phyloP scores from a whole-genome alignment of 306 rosid species.

The Ochetophila trinervis region DNA sequence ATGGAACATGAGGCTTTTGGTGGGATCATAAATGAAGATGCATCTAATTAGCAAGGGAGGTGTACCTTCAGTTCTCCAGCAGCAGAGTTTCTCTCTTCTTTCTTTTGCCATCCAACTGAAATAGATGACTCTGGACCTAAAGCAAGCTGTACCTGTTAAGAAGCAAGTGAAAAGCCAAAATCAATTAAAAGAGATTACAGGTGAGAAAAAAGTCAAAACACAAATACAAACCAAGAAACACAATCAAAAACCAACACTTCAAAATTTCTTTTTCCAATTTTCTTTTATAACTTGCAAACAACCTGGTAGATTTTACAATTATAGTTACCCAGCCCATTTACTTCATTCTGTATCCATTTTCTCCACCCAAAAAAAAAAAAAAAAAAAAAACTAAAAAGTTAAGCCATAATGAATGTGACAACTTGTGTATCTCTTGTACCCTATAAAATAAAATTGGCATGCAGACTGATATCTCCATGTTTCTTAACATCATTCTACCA shows the following conservation, averaged over 20 bases:
- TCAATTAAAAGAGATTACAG: constrained; percentile 17
- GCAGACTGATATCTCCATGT: background rate
- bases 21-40: too few relatives aligned
- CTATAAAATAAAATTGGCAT: too few relatives aligned
- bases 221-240: background rate
- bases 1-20: too few relatives aligned
- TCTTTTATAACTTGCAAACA: background rate
- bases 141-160: constrained; percentile 69
- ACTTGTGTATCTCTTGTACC: background rate
- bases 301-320: background rate
- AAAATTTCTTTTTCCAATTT: background rate
- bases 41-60: background rate
- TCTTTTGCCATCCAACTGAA: constrained; percentile 87
- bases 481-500: too few relatives aligned
- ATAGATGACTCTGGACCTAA: constrained; percentile 79
- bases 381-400: too few relatives aligned
- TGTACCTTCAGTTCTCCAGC: constrained; percentile 88
- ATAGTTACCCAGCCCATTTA: background rate
- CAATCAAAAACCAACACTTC: background rate
- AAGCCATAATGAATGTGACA: background rate
- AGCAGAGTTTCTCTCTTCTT: constrained; percentile 67
- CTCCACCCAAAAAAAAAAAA: too few relatives aligned
- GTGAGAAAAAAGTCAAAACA: background rate
- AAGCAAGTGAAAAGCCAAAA: constrained; percentile 19
- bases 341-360: background rate